Evolutionary conservation across 352 stramenopile genomes (phyloP), one percentile per base, ranked within the genome.

Genomic region (Pythium biforme): DNA sequence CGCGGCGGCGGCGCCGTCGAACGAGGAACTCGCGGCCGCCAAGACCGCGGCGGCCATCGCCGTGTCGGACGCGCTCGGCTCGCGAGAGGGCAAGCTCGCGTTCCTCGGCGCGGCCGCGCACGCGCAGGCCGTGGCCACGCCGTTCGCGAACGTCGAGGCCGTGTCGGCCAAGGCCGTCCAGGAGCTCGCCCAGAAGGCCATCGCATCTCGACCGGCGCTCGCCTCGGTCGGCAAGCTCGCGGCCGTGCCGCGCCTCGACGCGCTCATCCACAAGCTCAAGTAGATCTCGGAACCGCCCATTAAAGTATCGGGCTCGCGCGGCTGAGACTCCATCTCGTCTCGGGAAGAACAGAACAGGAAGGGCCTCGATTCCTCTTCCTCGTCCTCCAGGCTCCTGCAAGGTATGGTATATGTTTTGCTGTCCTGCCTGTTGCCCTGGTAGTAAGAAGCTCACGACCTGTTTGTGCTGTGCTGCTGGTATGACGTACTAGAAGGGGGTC

Each of bases 181-280:
- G 70, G 71, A 89, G 55, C 57, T 95, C 59, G 84, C 86, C 55
- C 73, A 90, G 72, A 88, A 89, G 74, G 80, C 84, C 41, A 47
- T 92, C 40, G 77, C 83, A 55, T 80, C 79, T 49, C 78, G 75
- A 70, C 86, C 86, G 52, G 89, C 85, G 41, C 73, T 95, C 62
- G 81, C 86, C 50, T 83, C 79, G 57, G 79, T 94, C 40, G 86
- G 86, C 48, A 85, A 88, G 73, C 67, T 95, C 66, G 73, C 73
- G 55, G 51, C 69, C 33, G 82, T 95, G 55, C 86, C 83, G 17
- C 86, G 81, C 65, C 70, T 94, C 46, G 83, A 95, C 59, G 80
- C 67, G 20, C 58, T 95, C 59, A 62, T 83, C 47, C 75, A 71
- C 71, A 90, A 94, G 76, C 81, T 95, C 62, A 74, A 89, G 72